Conservation (phyloP, 164 flowering plant genomes). For the Amborella trichopoda region DNA sequence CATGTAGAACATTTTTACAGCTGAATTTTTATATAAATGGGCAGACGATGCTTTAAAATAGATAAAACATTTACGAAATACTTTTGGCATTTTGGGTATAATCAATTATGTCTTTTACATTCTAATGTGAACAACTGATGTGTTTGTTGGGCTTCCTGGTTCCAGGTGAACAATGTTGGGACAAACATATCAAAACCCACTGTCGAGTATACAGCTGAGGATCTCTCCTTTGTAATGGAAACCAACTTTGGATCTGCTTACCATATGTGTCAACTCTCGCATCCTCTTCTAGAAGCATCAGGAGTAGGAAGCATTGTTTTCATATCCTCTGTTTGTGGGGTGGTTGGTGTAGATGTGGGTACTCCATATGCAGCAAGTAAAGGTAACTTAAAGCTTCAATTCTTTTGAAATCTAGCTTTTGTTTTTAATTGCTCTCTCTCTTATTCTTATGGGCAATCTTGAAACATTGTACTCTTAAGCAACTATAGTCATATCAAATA, state of each 20-base stretch:
- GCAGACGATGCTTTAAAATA: no score
- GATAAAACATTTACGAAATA: no score
- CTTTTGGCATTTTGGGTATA: no score
- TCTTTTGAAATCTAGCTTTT: not conserved
- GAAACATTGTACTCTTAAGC: no score
- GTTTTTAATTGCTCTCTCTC: not conserved
- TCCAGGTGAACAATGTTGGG: conserved; percentile 43
- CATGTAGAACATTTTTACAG: no score
- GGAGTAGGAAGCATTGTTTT: conserved; percentile 34
- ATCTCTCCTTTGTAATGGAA: conserved; percentile 20
- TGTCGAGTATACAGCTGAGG: conserved; percentile 27
- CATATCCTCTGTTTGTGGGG: conserved; percentile 34
- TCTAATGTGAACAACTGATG: no score
- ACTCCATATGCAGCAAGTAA: conserved; percentile 31
- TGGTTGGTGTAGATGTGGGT: conserved; percentile 11
- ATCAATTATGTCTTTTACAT: no score
- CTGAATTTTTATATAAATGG: no score
- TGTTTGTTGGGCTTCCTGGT: not conserved
- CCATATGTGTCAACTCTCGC: conserved; percentile 41
- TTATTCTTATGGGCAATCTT: not conserved
- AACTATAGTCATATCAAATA: no score
- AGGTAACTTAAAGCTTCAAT: conserved; percentile 15
- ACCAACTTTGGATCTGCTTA: conserved; percentile 39
- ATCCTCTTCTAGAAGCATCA: conserved; percentile 43
- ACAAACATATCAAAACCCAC: conserved; percentile 22